Conservation (phyloP, 805 yeast species). For the Sugiyamaella chiloensis region DNA sequence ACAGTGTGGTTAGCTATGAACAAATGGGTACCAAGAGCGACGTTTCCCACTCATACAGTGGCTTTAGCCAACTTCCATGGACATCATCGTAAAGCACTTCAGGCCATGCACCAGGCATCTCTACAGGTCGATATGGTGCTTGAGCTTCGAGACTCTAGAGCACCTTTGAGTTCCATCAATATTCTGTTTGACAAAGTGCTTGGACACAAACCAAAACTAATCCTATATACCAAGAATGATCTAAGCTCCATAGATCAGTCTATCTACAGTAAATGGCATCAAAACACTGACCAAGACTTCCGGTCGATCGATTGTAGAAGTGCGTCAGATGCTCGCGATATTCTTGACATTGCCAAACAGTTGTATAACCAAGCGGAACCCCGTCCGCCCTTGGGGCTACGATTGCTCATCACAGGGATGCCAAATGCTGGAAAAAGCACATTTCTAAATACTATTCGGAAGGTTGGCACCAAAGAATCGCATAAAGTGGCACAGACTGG, state of each 20-base stretch:
- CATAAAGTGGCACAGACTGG: conserved; percentile 81
- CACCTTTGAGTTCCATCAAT: conserved; percentile 82
- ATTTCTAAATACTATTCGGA: conserved; percentile 68
- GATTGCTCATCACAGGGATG: conserved; percentile 83
- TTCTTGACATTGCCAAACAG: conserved; percentile 50
- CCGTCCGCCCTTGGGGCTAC: conserved; percentile 78
- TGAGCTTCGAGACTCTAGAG: conserved; percentile 85
- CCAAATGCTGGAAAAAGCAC: conserved; percentile 98
- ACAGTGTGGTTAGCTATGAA: not conserved
- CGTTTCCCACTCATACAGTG: conserved; percentile 72
- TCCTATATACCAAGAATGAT: conserved; percentile 78
- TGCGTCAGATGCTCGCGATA: conserved; percentile 44
- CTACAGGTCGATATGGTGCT: conserved; percentile 79
- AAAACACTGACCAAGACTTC: conserved; percentile 45
- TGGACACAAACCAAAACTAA: conserved; percentile 50
- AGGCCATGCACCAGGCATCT: conserved; percentile 60
- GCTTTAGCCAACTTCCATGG: conserved; percentile 81
- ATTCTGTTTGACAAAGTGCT: conserved; percentile 68
- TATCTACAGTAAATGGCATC: conserved; percentile 49
- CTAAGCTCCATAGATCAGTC: conserved; percentile 42
- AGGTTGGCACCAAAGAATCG: conserved; percentile 35
- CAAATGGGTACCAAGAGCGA: conserved; percentile 52
- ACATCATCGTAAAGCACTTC: conserved; percentile 79
- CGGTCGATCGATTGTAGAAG: conserved; percentile 53
- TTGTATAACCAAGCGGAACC: conserved; percentile 47